Evolutionary conservation across 2,329 filamentous ascomycete species (phyloP).

Genomic region (Onygenales sp.): DNA sequence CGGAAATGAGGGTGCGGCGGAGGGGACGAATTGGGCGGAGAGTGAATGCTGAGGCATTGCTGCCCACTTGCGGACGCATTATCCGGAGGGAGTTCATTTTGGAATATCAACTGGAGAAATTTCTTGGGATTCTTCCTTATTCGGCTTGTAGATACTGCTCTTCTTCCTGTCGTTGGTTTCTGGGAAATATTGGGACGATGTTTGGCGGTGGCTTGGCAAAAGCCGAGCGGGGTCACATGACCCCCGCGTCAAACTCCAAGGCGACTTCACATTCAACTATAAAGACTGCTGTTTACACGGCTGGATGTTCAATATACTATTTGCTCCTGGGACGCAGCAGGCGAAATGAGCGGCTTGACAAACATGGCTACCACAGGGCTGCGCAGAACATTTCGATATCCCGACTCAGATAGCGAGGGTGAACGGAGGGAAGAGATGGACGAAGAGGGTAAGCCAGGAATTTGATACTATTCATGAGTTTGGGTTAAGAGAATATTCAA

Average conservation of each 20-base stretch:
- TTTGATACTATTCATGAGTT: neutral
- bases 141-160: too few relatives aligned
- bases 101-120: too few relatives aligned
- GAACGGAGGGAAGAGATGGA: constrained; percentile 57
- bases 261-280: too few relatives aligned
- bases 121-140: too few relatives aligned
- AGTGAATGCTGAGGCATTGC: neutral
- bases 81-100: constrained; percentile 8
- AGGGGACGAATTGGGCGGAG: constrained; percentile 8
- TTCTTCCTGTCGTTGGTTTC: too few relatives aligned
- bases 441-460: constrained; percentile 52
- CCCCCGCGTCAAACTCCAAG: too few relatives aligned
- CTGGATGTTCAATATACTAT: neutral
- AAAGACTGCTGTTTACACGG: too few relatives aligned
- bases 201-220: too few relatives aligned
- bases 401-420: constrained; percentile 47
- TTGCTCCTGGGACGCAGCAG: neutral
- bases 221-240: too few relatives aligned
- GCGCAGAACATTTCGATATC: constrained; percentile 70
- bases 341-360: neutral
- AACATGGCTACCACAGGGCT: constrained; percentile 46
- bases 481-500: too few relatives aligned
- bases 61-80: constrained; percentile 13
- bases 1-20: constrained; percentile 39
- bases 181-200: too few relatives aligned